Evolutionary conservation across 257 asterid species (phyloP).

Genomic region (Fraxinus cuspidata): DNA sequence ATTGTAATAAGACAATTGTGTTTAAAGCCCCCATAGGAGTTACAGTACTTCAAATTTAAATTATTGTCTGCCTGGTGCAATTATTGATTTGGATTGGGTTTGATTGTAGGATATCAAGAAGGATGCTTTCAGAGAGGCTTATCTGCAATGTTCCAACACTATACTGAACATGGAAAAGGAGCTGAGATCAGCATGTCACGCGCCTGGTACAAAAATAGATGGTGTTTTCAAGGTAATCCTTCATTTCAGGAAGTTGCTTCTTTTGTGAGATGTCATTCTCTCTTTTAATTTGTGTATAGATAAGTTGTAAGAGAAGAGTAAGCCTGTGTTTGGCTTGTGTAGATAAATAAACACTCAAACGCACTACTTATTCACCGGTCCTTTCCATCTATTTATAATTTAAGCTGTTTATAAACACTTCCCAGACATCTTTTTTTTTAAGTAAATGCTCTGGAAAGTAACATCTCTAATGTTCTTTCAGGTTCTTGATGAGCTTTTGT

Average conservation of each 20-base stretch:
- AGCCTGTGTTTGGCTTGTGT: too few species aligned
- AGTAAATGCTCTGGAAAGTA: constrained; percentile 5
- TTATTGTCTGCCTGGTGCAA: not conserved
- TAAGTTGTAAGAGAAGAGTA: constrained; percentile 9
- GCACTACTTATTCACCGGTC: too few species aligned
- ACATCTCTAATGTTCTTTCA: constrained; percentile 29
- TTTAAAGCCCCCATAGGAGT: not conserved
- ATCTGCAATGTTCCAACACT: constrained; percentile 65
- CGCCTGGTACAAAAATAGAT: constrained; percentile 78
- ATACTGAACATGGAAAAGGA: constrained; percentile 88
- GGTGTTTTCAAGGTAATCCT: constrained; percentile 66
- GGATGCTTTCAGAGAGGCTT: constrained; percentile 94
- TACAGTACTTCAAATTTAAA: not conserved
- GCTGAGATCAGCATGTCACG: constrained; percentile 81
- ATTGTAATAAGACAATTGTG: not conserved
- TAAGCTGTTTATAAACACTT: too few species aligned
- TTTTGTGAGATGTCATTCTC: constrained; percentile 4
- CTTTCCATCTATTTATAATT: too few species aligned
- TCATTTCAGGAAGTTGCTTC: constrained; percentile 13
- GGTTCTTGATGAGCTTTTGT: constrained; percentile 80
- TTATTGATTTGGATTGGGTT: constrained; percentile 30
- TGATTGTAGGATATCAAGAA: constrained; percentile 77
- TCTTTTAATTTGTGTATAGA: constrained; percentile 1
- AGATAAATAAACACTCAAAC: too few species aligned
- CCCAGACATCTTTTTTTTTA: too few species aligned